Conservation (phyloP, 2,329 filamentous ascomycete genomes). For the Pestalotiopsis sp. region DNA sequence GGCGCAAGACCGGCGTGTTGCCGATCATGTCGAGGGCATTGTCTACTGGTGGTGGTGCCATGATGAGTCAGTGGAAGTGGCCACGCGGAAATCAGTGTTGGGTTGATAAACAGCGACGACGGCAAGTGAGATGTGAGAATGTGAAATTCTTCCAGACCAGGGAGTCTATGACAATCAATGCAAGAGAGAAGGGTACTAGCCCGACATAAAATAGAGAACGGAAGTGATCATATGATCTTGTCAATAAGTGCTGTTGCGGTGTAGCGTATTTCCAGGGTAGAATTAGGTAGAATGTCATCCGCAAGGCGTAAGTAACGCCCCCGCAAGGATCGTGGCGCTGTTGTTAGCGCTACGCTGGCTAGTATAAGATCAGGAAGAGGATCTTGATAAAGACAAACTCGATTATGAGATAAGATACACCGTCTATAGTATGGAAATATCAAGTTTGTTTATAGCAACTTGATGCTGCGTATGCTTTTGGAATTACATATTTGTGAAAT, state of each 20-base stretch:
- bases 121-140: background rate
- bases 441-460: too few species aligned
- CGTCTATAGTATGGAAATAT: too few species aligned
- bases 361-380: background rate
- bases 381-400: background rate
- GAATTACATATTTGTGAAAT: too few species aligned
- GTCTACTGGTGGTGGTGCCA: background rate
- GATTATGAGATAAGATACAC: background rate
- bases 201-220: too few species aligned
- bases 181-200: background rate
- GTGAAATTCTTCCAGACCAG: background rate
- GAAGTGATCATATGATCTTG: background rate
- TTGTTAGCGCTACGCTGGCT: background rate
- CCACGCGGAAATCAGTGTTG: background rate
- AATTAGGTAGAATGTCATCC: background rate
- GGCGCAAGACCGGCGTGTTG: background rate
- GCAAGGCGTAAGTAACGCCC: background rate
- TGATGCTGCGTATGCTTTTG: too few species aligned
- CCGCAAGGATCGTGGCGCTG: background rate
- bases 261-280: background rate
- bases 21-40: conserved; percentile 4
- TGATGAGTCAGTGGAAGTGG: background rate
- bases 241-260: background rate
- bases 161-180: background rate
- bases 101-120: background rate